Evolutionary conservation across 2,329 filamentous ascomycete genomes (phyloP).

Genomic region (Pyricularia pennisetigena): DNA sequence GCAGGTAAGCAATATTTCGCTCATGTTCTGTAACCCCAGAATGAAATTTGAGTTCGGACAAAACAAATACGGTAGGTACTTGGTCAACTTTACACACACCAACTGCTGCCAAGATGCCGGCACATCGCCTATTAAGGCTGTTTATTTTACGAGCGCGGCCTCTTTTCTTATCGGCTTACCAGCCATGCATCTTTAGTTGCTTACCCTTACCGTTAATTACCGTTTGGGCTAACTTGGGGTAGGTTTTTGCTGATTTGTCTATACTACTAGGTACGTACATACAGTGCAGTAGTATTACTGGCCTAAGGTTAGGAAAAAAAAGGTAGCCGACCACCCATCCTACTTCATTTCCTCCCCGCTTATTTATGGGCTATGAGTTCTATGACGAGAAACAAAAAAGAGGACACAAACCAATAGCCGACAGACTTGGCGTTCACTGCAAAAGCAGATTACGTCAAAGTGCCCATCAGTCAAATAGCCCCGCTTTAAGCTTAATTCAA

Average conservation of each 20-base stretch:
- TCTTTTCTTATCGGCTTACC: not conserved
- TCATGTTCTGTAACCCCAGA: too few relatives aligned
- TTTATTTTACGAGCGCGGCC: not conserved
- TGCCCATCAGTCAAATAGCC: not conserved
- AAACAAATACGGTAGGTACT: too few relatives aligned
- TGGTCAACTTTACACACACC: not conserved
- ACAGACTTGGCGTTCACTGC: not conserved
- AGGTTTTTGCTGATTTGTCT: not conserved
- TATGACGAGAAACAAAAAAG: not conserved
- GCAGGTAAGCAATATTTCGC: too few relatives aligned
- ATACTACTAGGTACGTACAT: not conserved
- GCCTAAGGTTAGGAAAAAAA: not conserved
- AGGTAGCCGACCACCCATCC: not conserved
- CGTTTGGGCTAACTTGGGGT: not conserved
- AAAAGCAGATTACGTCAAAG: not conserved
- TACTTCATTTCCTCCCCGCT: not conserved
- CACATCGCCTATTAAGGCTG: not conserved
- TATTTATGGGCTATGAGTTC: not conserved
- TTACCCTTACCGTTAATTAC: not conserved
- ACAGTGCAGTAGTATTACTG: too few relatives aligned
- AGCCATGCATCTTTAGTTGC: not conserved
- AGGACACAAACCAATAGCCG: not conserved
- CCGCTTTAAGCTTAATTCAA: slow-evolving; percentile 5
- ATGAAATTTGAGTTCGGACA: too few relatives aligned
- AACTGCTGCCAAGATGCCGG: not conserved